Percentiles rank a stretch among this genome's conserved stretches.
Evolutionary conservation across 2,329 filamentous ascomycete species (phyloP).

Genomic region (Paecilomyces formosus): DNA sequence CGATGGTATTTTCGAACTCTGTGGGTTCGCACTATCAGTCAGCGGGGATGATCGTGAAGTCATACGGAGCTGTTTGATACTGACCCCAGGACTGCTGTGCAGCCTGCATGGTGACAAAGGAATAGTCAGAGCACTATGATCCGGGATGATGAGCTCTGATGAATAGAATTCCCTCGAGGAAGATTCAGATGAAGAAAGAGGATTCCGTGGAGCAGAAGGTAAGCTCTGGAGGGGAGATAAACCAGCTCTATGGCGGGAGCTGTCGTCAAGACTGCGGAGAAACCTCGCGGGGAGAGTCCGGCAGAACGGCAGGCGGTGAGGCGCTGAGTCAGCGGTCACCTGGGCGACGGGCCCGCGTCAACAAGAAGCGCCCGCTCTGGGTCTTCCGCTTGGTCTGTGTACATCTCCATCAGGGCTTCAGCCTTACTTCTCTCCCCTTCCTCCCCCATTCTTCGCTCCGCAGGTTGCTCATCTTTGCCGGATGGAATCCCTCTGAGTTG

Average conservation of each 20-base stretch:
- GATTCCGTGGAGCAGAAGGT: neutral
- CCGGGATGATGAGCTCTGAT: neutral
- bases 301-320: conserved; percentile 24
- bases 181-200: neutral
- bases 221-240: neutral
- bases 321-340: conserved; percentile 29
- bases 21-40: conserved; percentile 5
- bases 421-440: neutral
- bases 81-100: conserved; percentile 57
- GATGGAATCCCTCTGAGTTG: neutral
- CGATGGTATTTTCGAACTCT: conserved; percentile 85
- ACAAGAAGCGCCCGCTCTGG: conserved; percentile 17
- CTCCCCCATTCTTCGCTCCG: neutral
- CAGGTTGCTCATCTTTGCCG: neutral
- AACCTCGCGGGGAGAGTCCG: conserved; percentile 10
- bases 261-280: conserved; percentile 4
- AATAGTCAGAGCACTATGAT: neutral
- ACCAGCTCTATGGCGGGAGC: too few relatives aligned
- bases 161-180: neutral
- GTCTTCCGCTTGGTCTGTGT: neutral
- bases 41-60: conserved; percentile 4
- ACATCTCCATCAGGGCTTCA: neutral
- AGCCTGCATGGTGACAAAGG: conserved; percentile 41
- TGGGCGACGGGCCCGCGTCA: conserved; percentile 19
- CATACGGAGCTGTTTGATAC: conserved; percentile 9